These are phyloP conservation scores for Chalciporus sphaerocephalus DNA, from an alignment of 768 basidiomycete genomes.

Conservation along the genomic window DNA sequence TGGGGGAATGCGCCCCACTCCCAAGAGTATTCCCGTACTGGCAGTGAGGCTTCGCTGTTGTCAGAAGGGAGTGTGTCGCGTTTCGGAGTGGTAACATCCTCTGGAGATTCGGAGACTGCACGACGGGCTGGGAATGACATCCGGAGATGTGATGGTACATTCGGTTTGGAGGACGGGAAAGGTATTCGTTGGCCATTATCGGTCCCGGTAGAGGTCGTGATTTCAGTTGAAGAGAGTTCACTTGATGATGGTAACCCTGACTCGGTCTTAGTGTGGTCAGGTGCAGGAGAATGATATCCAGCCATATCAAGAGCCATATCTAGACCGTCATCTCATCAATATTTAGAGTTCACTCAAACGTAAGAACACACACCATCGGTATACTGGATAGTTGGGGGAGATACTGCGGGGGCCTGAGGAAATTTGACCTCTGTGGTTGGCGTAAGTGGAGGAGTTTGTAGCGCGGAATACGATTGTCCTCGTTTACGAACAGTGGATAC, in stretches of 20 bases:
- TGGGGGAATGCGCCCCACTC: constrained; percentile 92
- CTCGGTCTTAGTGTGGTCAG: constrained; percentile 1
- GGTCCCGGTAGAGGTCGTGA: neutral
- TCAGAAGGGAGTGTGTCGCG: constrained; percentile 6
- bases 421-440: constrained; percentile 50
- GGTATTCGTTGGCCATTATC: constrained; percentile 9
- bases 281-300: constrained; percentile 59
- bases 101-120: constrained; percentile 60
- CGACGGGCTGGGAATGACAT: constrained; percentile 41
- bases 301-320: constrained; percentile 79
- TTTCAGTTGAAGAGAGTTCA: constrained; percentile 19
- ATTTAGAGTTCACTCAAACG: neutral
- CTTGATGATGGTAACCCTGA: constrained; percentile 12
- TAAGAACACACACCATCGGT: constrained; percentile 43
- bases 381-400: constrained; percentile 58
- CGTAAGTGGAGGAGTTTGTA: constrained; percentile 30
- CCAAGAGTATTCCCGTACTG: constrained; percentile 78
- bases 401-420: constrained; percentile 37
- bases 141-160: constrained; percentile 20
- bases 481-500: constrained; percentile 18
- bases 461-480: constrained; percentile 24
- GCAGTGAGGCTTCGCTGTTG: constrained; percentile 13
- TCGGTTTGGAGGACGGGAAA: constrained; percentile 21
- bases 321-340: constrained; percentile 27
- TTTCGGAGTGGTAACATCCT: constrained; percentile 36